Conservation (phyloP, 805 yeast genomes). For the Wickerhamiella shivajii region DNA sequence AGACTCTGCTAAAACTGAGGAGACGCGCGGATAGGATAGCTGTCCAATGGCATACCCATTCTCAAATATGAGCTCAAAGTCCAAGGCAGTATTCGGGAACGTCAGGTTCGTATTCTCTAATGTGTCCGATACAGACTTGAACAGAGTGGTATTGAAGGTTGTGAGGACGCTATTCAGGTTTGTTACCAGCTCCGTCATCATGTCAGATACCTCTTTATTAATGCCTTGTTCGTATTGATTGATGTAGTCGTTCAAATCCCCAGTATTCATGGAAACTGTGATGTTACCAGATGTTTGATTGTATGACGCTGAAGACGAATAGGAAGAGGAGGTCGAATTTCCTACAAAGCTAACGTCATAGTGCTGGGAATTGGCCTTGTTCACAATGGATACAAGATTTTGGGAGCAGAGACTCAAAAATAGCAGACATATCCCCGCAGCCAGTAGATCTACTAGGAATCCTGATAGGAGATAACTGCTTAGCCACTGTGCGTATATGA, state of each 20-base stretch:
- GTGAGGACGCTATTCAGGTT: slow-evolving; percentile 2
- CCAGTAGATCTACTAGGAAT: not conserved
- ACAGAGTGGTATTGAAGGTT: slow-evolving; percentile 1
- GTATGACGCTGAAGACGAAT: not conserved
- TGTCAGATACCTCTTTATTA: slow-evolving; percentile 1
- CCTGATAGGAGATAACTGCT: not conserved
- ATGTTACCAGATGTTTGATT: slow-evolving; percentile 2
- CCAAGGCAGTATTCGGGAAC: not conserved
- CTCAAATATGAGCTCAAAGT: slow-evolving; percentile 1
- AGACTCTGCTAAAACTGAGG: not conserved
- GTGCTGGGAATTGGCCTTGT: not conserved
- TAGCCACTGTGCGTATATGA: slow-evolving; percentile 9
- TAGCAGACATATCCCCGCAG: slow-evolving; percentile 10
- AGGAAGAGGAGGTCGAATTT: not conserved
- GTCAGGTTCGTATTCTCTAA: slow-evolving; percentile 1
- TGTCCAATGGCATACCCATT: slow-evolving; percentile 8
- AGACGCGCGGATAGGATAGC: slow-evolving; percentile 1
- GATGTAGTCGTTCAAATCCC: slow-evolving; percentile 1
- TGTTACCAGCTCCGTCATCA: slow-evolving; percentile 4
- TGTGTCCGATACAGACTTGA: not conserved
- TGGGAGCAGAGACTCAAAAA: slow-evolving; percentile 4
- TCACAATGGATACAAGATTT: not conserved
- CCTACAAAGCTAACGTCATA: not conserved
- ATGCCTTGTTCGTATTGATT: not conserved
- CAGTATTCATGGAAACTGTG: not conserved